These are phyloP conservation scores for Hemisphaericaspora xylofermentans DNA, from an alignment of 1,139 yeast genomes.

Conservation along the genomic window DNA sequence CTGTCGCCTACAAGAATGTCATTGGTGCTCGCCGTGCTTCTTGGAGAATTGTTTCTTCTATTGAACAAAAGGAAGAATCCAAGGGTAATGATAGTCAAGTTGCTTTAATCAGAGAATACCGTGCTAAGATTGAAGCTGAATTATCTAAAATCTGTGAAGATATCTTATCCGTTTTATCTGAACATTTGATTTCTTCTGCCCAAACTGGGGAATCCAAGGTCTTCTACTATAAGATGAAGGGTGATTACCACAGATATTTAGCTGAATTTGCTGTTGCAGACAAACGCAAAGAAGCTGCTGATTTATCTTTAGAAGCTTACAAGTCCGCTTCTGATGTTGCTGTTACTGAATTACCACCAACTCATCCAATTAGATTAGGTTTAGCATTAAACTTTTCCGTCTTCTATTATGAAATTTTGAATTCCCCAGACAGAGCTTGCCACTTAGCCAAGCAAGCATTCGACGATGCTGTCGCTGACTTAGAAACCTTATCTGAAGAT, in stretches of 20 bases:
- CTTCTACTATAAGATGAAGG: constrained; percentile 98
- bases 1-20: constrained; percentile 97
- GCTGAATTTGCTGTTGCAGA: constrained; percentile 95
- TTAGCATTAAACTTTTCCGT: constrained; percentile 97
- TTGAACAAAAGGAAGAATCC: constrained; percentile 97
- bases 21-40: constrained; percentile 99
- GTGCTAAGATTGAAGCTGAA: constrained; percentile 91
- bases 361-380: constrained; percentile 98
- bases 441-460: constrained; percentile 98
- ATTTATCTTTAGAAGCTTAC: constrained; percentile 90
- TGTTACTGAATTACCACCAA: constrained; percentile 94
- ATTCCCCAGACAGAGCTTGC: constrained; percentile 98
- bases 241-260: constrained; percentile 98
- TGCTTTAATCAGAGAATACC: constrained; percentile 86
- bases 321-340: constrained; percentile 96
- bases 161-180: constrained; percentile 80
- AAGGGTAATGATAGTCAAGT: constrained; percentile 92
- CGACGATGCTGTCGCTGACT: constrained; percentile 98
- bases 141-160: constrained; percentile 93
- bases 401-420: constrained; percentile 95
- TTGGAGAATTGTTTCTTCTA: constrained; percentile 97
- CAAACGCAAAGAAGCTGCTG: constrained; percentile 91
- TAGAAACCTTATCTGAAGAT: constrained; percentile 96
- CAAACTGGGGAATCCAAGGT: constrained; percentile 97
- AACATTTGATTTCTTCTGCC: constrained; percentile 91